These are phyloP conservation scores for Cryoendolithus antarcticus DNA, from an alignment of 2,329 filamentous ascomycete species.

Conservation along the genomic window DNA sequence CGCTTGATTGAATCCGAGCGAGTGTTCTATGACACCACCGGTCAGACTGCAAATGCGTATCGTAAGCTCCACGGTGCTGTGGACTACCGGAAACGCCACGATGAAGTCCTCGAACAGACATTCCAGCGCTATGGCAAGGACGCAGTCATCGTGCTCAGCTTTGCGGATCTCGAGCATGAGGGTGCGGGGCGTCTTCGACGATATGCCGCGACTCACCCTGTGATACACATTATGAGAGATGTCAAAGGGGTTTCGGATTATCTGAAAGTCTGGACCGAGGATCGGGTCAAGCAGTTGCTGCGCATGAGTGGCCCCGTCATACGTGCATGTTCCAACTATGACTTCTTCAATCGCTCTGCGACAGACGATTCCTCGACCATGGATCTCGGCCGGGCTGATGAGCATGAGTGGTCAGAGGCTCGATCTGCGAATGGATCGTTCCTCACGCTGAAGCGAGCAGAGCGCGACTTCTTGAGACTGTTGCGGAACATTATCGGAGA, in stretches of 20 bases:
- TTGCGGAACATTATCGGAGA: slow-evolving; percentile 47
- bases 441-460: slow-evolving; percentile 54
- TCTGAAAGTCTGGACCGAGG: slow-evolving; percentile 40
- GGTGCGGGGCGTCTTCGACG: slow-evolving; percentile 49
- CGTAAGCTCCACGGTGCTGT: slow-evolving; percentile 49
- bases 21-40: slow-evolving; percentile 52
- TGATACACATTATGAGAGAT: slow-evolving; percentile 59
- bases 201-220: slow-evolving; percentile 52
- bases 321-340: slow-evolving; percentile 56
- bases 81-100: slow-evolving; percentile 52
- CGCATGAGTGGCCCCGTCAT: slow-evolving; percentile 47
- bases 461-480: slow-evolving; percentile 59
- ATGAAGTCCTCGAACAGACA: slow-evolving; percentile 47
- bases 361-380: not conserved
- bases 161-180: slow-evolving; percentile 54
- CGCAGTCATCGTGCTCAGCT: slow-evolving; percentile 59
- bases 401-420: not conserved
- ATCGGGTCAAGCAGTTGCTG: slow-evolving; percentile 47
- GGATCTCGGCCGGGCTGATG: slow-evolving; percentile 19
- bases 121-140: slow-evolving; percentile 47
- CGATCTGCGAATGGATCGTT: slow-evolving; percentile 41
- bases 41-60: slow-evolving; percentile 49
- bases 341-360: slow-evolving; percentile 62
- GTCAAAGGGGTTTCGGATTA: slow-evolving; percentile 51
- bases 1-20: slow-evolving; percentile 58